A percentile compares a stretch with the other conserved stretches of the same genome.
These are phyloP conservation scores for Colletotrichum liriopes DNA, from an alignment of 2,329 filamentous ascomycete genomes.

Conservation along the genomic window DNA sequence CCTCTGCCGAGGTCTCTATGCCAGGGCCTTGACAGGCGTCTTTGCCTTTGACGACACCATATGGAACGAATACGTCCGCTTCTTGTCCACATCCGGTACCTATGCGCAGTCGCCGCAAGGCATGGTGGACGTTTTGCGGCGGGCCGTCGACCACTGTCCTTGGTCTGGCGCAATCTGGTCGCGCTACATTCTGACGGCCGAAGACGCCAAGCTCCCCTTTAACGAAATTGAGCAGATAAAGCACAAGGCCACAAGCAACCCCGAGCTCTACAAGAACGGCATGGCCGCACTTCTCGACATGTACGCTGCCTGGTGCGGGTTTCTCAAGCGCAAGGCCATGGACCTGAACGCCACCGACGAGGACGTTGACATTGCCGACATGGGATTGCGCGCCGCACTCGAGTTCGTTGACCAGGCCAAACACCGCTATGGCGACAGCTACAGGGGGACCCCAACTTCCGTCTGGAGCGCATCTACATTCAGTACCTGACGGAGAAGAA, in stretches of 20 bases:
- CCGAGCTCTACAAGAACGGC: conserved; percentile 86
- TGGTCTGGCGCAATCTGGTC: conserved; percentile 95
- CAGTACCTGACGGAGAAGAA: conserved; percentile 92
- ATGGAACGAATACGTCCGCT: conserved; percentile 90
- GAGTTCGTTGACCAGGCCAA: conserved; percentile 88
- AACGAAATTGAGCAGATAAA: conserved; percentile 90
- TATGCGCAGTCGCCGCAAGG: conserved; percentile 57
- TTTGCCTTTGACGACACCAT: conserved; percentile 81
- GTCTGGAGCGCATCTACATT: conserved; percentile 92
- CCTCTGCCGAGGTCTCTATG: conserved; percentile 78
- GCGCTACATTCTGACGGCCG: conserved; percentile 87
- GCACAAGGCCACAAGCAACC: conserved; percentile 89
- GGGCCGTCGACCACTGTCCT: conserved; percentile 91
- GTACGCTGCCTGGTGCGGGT: conserved; percentile 95
- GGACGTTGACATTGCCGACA: conserved; percentile 89
- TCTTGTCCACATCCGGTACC: conserved; percentile 69
- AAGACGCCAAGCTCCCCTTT: conserved; percentile 83
- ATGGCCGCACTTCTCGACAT: conserved; percentile 92
- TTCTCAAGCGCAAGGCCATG: conserved; percentile 89
- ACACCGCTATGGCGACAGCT: conserved; percentile 80
- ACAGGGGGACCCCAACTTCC: conserved; percentile 89
- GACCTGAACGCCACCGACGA: conserved; percentile 81
- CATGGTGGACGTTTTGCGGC: conserved; percentile 80
- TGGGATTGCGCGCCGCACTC: conserved; percentile 87
- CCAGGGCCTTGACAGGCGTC: conserved; percentile 79